Evolutionary conservation across 306 rosid genomes (phyloP).

Genomic region (Hippophae tibetana): DNA sequence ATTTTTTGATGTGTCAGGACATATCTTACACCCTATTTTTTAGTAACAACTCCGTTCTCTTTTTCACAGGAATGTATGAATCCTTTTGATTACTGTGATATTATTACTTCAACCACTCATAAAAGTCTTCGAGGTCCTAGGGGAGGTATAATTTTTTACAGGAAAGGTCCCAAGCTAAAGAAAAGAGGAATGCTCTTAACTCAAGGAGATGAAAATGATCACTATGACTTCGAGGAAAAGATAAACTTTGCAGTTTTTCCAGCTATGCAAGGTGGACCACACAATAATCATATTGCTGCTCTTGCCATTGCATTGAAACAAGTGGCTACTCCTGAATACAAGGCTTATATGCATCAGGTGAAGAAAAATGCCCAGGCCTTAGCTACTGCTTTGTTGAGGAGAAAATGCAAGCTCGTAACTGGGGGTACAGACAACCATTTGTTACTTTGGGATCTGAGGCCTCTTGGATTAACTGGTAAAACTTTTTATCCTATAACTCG

Average conservation of each 20-base stretch:
- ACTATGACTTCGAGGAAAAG: conserved; percentile 83
- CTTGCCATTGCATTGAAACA: conserved; percentile 93
- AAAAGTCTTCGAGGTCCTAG: conserved; percentile 99
- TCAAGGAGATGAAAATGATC: conserved; percentile 63
- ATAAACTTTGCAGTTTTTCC: conserved; percentile 90
- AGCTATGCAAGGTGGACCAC: conserved; percentile 96
- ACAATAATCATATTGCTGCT: conserved; percentile 94
- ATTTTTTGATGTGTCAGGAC: too few relatives aligned
- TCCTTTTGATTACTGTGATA: conserved; percentile 91
- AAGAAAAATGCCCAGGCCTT: conserved; percentile 86
- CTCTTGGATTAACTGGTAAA: conserved; percentile 82
- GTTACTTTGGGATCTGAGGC: conserved; percentile 91
- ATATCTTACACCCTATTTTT: background rate
- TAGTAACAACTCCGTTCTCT: conserved; percentile 5
- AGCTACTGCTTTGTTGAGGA: conserved; percentile 67
- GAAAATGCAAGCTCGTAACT: conserved; percentile 70
- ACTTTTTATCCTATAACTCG: background rate
- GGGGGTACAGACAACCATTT: conserved; percentile 96
- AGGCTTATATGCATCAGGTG: conserved; percentile 92
- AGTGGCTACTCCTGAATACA: conserved; percentile 74
- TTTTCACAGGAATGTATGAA: conserved; percentile 59
- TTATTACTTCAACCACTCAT: conserved; percentile 95
- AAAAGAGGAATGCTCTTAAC: conserved; percentile 56
- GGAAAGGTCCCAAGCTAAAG: conserved; percentile 80
- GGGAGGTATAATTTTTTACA: conserved; percentile 89